A percentile compares a stretch with the other conserved stretches of the same genome.
These are phyloP conservation scores for Annulohypoxylon truncatum DNA, from an alignment of 2,329 filamentous ascomycete species.

Conservation along the genomic window DNA sequence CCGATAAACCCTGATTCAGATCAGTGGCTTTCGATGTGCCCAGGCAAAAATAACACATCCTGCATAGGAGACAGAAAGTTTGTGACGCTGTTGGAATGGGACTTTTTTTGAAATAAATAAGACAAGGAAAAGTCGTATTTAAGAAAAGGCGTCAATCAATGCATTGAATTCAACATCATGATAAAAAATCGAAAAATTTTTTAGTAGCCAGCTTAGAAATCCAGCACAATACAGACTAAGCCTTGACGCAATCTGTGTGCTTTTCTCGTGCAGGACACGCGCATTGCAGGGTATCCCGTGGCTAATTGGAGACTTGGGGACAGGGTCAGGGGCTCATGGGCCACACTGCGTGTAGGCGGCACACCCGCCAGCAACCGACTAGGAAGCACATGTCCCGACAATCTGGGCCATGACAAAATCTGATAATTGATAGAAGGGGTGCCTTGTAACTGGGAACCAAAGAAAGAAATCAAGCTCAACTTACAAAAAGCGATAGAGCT, in stretches of 20 bases:
- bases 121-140: not conserved
- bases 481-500: constrained; percentile 12
- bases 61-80: not conserved
- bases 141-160: constrained; percentile 12
- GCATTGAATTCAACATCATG: constrained; percentile 17
- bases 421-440: constrained; percentile 11
- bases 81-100: not conserved
- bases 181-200: constrained; percentile 5
- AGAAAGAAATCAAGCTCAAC: constrained; percentile 14
- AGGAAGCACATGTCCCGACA: constrained; percentile 29
- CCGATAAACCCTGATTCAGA: constrained; percentile 42
- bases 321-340: constrained; percentile 34
- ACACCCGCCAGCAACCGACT: constrained; percentile 35
- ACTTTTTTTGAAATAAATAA: not conserved
- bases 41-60: constrained; percentile 13
- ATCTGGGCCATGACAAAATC: constrained; percentile 29
- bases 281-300: constrained; percentile 45
- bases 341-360: constrained; percentile 39
- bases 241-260: constrained; percentile 43
- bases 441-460: not conserved
- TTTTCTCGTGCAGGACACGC: constrained; percentile 41
- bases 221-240: constrained; percentile 29
- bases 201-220: constrained; percentile 1
- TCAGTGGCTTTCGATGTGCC: constrained; percentile 29
- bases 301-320: constrained; percentile 16